Evolutionary conservation across 768 basidiomycete species (phyloP).

Genomic region (Wakefieldia striispora): DNA sequence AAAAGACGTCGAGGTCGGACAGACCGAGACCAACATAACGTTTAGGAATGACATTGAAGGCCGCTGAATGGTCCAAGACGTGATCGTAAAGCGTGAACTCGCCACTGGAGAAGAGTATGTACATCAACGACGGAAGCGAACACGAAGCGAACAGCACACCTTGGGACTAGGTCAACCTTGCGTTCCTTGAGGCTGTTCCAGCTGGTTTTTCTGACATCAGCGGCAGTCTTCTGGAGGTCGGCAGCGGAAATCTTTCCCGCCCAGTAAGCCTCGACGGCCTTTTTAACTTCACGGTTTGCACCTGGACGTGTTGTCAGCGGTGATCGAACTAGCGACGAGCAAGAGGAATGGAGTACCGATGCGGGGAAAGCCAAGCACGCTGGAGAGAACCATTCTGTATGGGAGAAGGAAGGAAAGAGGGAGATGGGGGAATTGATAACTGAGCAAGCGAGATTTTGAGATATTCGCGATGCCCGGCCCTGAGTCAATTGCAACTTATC

Average conservation of each 20-base stretch:
- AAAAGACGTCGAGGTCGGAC: slow-evolving; percentile 91
- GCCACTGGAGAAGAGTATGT: slow-evolving; percentile 56
- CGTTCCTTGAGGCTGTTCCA: slow-evolving; percentile 84
- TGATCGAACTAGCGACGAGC: not conserved
- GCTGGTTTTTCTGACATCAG: slow-evolving; percentile 82
- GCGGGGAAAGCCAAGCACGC: slow-evolving; percentile 90
- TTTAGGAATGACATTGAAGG: slow-evolving; percentile 96
- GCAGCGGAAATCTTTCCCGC: slow-evolving; percentile 85
- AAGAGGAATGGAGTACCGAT: slow-evolving; percentile 46
- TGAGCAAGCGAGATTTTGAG: slow-evolving; percentile 28
- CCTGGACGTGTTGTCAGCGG: slow-evolving; percentile 42
- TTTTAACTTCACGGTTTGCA: slow-evolving; percentile 93
- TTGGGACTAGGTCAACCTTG: slow-evolving; percentile 89
- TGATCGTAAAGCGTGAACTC: slow-evolving; percentile 99
- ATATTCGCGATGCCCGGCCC: slow-evolving; percentile 29
- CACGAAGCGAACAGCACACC: slow-evolving; percentile 46
- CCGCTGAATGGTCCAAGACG: slow-evolving; percentile 93
- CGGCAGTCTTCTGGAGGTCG: slow-evolving; percentile 84
- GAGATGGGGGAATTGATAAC: slow-evolving; percentile 3
- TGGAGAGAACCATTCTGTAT: slow-evolving; percentile 67
- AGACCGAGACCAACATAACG: slow-evolving; percentile 87
- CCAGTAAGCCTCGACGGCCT: slow-evolving; percentile 99
- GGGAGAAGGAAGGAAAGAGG: slow-evolving; percentile 16
- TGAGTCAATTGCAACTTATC: slow-evolving; percentile 29
- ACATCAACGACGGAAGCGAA: slow-evolving; percentile 1